Conservation (phyloP, 305 asterid species). For the Rubia occidens region DNA sequence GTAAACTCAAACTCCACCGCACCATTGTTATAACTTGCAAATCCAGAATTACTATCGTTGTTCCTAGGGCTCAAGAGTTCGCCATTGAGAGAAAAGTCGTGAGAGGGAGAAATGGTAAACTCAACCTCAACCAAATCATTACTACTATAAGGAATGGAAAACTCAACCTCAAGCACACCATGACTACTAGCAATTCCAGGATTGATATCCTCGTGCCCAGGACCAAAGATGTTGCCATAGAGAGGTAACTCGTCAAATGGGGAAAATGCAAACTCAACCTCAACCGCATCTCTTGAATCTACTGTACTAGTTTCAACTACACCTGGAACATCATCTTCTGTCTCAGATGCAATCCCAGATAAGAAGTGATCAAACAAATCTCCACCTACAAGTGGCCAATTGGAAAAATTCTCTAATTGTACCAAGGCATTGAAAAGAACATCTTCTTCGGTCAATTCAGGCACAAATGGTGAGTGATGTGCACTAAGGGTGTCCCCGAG, state of each 20-base stretch:
- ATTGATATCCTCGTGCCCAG: conserved; percentile 5
- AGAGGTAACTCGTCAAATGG: conserved; percentile 14
- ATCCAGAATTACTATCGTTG: not conserved
- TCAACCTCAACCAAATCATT: not conserved
- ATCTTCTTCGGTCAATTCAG: conserved; percentile 19
- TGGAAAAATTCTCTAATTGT: conserved; percentile 16
- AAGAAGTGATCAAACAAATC: conserved; percentile 28
- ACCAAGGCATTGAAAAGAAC: conserved; percentile 21
- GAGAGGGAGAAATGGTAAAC: not conserved
- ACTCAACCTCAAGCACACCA: conserved; percentile 1
- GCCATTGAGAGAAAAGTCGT: not conserved
- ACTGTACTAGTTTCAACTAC: conserved; percentile 17
- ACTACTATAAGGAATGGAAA: not conserved
- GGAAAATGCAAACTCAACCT: conserved; percentile 29
- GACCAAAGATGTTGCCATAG: conserved; percentile 4
- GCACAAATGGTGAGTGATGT: conserved; percentile 28
- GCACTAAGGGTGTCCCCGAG: conserved; percentile 43
- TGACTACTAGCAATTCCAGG: not conserved
- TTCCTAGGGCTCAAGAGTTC: not conserved
- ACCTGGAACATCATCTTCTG: conserved; percentile 22
- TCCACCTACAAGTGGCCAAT: not conserved
- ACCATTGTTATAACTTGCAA: not conserved
- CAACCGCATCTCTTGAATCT: conserved; percentile 16
- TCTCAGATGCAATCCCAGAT: conserved; percentile 23
- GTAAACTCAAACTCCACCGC: conserved; percentile 19